phyloP scores from a whole-genome alignment of 2,329 filamentous ascomycete species.

The Cladosporium oxysporum region DNA sequence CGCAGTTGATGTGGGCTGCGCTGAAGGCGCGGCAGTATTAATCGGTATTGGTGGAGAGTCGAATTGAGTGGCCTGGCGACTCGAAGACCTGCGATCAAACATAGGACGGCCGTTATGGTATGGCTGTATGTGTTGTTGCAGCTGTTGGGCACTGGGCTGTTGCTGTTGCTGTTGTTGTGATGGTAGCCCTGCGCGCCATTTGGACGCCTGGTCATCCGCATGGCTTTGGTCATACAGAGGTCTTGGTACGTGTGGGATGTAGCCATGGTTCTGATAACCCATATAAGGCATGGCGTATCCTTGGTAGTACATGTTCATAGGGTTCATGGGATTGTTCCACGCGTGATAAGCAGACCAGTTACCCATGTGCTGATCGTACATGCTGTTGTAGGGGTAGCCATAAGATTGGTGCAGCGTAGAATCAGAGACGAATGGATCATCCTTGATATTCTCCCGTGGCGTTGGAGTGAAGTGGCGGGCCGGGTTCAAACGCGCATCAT shows the following conservation, averaged over 20 bases:
- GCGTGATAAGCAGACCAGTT: not conserved
- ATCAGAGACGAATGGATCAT: not conserved
- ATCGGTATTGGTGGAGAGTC: not conserved
- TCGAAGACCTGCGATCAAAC: not conserved
- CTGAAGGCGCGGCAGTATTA: not conserved
- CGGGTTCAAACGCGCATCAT: not conserved
- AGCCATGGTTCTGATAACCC: not conserved
- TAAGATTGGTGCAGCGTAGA: not conserved
- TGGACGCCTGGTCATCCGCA: not conserved
- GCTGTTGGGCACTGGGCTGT: not conserved
- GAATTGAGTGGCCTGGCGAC: not conserved
- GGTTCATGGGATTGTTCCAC: not conserved
- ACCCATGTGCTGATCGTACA: not conserved
- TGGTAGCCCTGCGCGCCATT: not conserved
- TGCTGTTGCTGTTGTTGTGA: not conserved
- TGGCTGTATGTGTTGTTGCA: not conserved
- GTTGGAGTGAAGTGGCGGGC: constrained; percentile 11
- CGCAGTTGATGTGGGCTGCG: not conserved
- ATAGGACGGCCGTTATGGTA: not conserved
- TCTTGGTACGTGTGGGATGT: not conserved
- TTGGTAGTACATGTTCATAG: not conserved
- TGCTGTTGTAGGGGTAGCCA: not conserved
- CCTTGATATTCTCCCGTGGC: not conserved
- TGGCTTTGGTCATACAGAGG: not conserved
- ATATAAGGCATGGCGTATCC: not conserved